A percentile compares a stretch with the other conserved stretches of the same genome.
phyloP scores from a whole-genome alignment of 176 grass and related monocot genomes.

The Calamus simplicifolius region DNA sequence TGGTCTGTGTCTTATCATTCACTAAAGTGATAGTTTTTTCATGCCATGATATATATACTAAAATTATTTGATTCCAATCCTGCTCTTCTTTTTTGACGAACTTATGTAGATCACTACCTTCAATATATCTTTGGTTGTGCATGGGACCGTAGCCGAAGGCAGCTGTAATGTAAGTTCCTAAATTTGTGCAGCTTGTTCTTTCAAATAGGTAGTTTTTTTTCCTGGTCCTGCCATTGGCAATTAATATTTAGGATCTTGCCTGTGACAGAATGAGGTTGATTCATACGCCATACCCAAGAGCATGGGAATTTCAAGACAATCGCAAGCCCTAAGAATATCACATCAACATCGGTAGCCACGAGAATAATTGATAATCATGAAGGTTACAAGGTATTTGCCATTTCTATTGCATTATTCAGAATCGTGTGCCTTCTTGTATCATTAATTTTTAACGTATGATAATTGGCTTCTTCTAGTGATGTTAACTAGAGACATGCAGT shows the following conservation, averaged over 20 bases:
- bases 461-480: too few species aligned
- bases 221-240: constrained; percentile 3
- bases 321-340: constrained; percentile 63
- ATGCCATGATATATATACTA: too few species aligned
- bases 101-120: constrained; percentile 53
- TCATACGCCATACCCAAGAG: constrained; percentile 65
- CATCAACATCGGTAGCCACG: constrained; percentile 52
- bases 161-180: constrained; percentile 40
- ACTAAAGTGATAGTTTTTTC: too few species aligned
- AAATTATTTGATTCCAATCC: too few species aligned
- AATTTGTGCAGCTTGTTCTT: too few species aligned
- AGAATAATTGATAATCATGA: constrained; percentile 80
- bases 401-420: too few species aligned
- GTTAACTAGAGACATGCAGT: too few species aligned
- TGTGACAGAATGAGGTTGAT: constrained; percentile 47
- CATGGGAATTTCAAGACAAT: constrained; percentile 66
- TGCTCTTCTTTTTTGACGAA: background rate
- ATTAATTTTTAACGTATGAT: too few species aligned
- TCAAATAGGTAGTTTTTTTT: background rate
- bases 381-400: constrained; percentile 58
- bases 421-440: too few species aligned
- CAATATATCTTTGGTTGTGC: constrained; percentile 80
- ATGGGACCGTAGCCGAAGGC: constrained; percentile 61
- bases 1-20: too few species aligned
- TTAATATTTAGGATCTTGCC: constrained; percentile 9